phyloP scores from a whole-genome alignment of 495 filamentous ascomycete species.

The Xylaria grammica region DNA sequence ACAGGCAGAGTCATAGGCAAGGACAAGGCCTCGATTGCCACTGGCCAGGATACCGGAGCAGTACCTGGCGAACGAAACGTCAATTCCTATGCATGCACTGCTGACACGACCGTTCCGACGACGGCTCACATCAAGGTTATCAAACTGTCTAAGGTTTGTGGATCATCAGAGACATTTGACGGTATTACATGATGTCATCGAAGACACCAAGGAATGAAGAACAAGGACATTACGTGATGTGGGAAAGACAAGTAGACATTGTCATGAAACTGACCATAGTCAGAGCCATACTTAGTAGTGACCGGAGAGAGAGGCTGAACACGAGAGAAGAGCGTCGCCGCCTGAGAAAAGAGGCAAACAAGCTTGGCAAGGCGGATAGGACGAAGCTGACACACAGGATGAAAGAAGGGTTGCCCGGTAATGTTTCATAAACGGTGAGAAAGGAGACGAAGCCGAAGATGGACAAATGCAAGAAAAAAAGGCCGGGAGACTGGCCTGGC shows the following conservation, averaged over 20 bases:
- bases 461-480: constrained; percentile 14
- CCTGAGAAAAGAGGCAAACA: neutral
- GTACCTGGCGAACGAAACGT: neutral
- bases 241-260: neutral
- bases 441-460: constrained; percentile 1
- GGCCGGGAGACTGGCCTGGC: no score
- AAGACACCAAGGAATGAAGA: neutral
- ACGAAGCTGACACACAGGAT: constrained; percentile 4
- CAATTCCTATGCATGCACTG: neutral
- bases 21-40: neutral
- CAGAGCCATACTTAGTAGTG: neutral
- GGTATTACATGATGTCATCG: constrained; percentile 18
- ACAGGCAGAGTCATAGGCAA: neutral
- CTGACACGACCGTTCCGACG: neutral
- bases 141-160: neutral
- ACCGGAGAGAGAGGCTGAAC: constrained; percentile 2
- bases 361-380: neutral
- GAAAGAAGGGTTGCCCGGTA: constrained; percentile 2
- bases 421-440: constrained; percentile 13
- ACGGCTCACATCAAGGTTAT: neutral
- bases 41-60: neutral
- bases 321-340: neutral
- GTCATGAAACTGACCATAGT: neutral
- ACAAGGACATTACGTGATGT: neutral
- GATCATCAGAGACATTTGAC: neutral